Evolutionary conservation across 1,284 basidiomycete genomes (phyloP).

Genomic region (Pisolithus thermaeus): DNA sequence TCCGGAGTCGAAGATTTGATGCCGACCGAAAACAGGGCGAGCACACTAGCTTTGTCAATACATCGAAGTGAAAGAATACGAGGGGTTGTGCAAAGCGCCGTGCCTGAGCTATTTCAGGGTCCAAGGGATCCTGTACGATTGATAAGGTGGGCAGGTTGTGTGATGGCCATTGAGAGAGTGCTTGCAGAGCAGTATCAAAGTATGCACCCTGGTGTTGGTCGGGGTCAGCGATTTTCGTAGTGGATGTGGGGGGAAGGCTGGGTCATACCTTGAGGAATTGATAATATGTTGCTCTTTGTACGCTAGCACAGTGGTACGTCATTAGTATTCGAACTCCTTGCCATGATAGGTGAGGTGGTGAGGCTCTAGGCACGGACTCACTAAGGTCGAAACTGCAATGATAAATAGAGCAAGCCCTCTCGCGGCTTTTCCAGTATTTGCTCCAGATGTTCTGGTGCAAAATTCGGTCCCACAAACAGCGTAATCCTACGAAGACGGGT

Average conservation of each 20-base stretch:
- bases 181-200: slow-evolving; percentile 54
- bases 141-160: slow-evolving; percentile 43
- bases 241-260: background rate
- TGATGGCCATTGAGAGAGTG: slow-evolving; percentile 53
- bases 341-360: no score
- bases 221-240: slow-evolving; percentile 4
- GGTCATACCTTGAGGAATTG: slow-evolving; percentile 54
- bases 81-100: slow-evolving; percentile 63
- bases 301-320: slow-evolving; percentile 36
- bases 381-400: slow-evolving; percentile 66
- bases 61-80: slow-evolving; percentile 62
- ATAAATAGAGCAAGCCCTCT: slow-evolving; percentile 37
- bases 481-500: slow-evolving; percentile 41
- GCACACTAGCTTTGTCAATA: slow-evolving; percentile 39
- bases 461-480: slow-evolving; percentile 52
- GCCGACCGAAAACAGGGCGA: slow-evolving; percentile 40
- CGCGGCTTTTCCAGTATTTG: slow-evolving; percentile 45
- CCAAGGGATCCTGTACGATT: slow-evolving; percentile 60
- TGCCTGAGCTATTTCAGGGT: slow-evolving; percentile 28
- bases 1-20: slow-evolving; percentile 47
- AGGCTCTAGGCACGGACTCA: slow-evolving; percentile 29
- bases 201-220: slow-evolving; percentile 50
- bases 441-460: slow-evolving; percentile 61
- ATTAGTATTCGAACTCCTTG: slow-evolving; percentile 1
- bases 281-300: slow-evolving; percentile 60